These are phyloP conservation scores for Chalara sp. DNA, from an alignment of 2,329 filamentous ascomycete genomes.

Conservation along the genomic window DNA sequence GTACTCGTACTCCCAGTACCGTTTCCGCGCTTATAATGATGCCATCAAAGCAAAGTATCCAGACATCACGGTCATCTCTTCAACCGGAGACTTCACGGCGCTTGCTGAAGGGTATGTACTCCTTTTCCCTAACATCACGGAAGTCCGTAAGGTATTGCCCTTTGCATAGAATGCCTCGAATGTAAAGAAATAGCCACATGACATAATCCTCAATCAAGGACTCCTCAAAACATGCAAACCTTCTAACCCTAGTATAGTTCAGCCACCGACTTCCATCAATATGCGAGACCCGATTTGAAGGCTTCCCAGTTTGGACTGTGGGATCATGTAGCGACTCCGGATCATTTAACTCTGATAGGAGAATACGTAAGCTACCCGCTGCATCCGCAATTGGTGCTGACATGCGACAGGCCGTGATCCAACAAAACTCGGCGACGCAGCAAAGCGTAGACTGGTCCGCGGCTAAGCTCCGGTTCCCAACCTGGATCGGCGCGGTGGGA, in stretches of 20 bases:
- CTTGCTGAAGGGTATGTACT: neutral
- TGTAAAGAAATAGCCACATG: too few species aligned
- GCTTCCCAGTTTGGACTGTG: slow-evolving; percentile 16
- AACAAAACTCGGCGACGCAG: slow-evolving; percentile 12
- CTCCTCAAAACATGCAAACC: too few species aligned
- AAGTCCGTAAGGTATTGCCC: too few species aligned
- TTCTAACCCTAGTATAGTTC: neutral
- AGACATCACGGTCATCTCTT: slow-evolving; percentile 38
- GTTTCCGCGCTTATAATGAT: slow-evolving; percentile 41
- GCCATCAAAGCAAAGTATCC: slow-evolving; percentile 33
- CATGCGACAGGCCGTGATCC: slow-evolving; percentile 5
- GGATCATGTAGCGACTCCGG: slow-evolving; percentile 10
- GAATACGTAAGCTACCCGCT: slow-evolving; percentile 17
- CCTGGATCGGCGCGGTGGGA: slow-evolving; percentile 20
- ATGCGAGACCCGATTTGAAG: slow-evolving; percentile 18
- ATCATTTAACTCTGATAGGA: slow-evolving; percentile 18
- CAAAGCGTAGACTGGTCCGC: slow-evolving; percentile 3
- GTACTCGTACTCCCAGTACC: slow-evolving; percentile 28
- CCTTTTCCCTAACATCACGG: too few species aligned
- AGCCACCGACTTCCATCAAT: slow-evolving; percentile 20
- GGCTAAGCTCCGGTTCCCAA: slow-evolving; percentile 8
- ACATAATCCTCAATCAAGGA: too few species aligned
- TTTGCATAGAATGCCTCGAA: too few species aligned
- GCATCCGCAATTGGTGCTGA: too few species aligned
- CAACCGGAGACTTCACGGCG: slow-evolving; percentile 13